Base-by-base conservation (phyloP, 352 stramenopile genomes). In the Phytophthora pisi region DNA sequence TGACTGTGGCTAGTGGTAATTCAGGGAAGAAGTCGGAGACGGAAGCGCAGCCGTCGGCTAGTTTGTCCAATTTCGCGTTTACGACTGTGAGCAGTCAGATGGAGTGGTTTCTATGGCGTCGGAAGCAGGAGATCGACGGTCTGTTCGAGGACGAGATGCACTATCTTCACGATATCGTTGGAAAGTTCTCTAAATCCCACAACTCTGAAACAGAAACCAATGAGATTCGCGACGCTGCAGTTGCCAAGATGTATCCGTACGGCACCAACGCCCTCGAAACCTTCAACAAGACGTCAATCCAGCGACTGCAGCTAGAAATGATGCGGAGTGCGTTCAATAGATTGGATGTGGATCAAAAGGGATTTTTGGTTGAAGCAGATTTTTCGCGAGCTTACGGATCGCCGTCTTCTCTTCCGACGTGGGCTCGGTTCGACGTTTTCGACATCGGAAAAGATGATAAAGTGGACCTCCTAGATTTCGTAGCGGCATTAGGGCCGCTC, bases 101-200 rank as follows among this genome's bases (percentile, higher is more conserved):
- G 71, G 85, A 93, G 66, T 93, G 82, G 85, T 93, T 93, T 60
- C 53, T 93, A 6, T 93, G 83, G 81, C 69, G 85, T 47, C 79
- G 80, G 16, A 89, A 89, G 51, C 79, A 91, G 57, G 85, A 93
- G 40, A 86, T 93, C 50, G 76, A 90, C 5, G 67, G 61, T 61
- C 51, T 91, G 1, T 51, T 90, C 0, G 69, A 86, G 30, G 83
- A 91, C 8, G 77, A 91, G n/a, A 79, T 91, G 70, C 70, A 78
- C 9, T 88, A 84, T 51, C 62, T 78, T 51, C 85, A 63, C 10
- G 79, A 84, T 30, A 66, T 86, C 20, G 54, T 87, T 5, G 59
- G 38, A 0, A 26, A 49, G 0, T 30, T 69, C 1, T 13, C 45
- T 51, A 28, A 42, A 15, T 36, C 42, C n/a, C 50, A 56, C 20